These are phyloP conservation scores for Tolypocladium nubicola DNA, from an alignment of 2,329 filamentous ascomycete species.

Conservation along the genomic window DNA sequence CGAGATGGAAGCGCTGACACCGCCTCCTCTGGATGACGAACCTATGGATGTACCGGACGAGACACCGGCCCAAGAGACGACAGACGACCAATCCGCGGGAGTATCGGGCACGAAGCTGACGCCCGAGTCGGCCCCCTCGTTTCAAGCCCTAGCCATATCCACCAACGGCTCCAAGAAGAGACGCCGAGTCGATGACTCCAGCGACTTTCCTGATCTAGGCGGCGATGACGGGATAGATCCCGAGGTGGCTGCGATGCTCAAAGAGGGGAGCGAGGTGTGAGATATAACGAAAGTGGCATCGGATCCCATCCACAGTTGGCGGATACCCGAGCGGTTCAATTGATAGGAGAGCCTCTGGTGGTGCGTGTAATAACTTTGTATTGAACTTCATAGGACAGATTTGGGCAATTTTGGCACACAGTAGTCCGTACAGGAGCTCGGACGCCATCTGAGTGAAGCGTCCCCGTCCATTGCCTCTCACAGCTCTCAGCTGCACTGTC, in stretches of 20 bases:
- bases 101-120: slow-evolving; percentile 27
- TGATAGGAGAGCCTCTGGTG: neutral
- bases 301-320: neutral
- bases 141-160: slow-evolving; percentile 37
- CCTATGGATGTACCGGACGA: slow-evolving; percentile 4
- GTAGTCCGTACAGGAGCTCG: too few species aligned
- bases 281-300: neutral
- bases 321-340: neutral
- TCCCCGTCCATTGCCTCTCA: neutral
- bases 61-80: slow-evolving; percentile 8
- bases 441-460: neutral
- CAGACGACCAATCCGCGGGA: slow-evolving; percentile 4
- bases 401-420: neutral
- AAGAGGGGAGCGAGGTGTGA: slow-evolving; percentile 20
- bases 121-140: slow-evolving; percentile 29
- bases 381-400: neutral
- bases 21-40: slow-evolving; percentile 50
- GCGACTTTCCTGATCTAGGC: slow-evolving; percentile 43
- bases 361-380: neutral
- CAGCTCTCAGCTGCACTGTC: neutral
- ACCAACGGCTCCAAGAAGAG: slow-evolving; percentile 47
- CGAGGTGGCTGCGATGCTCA: slow-evolving; percentile 45
- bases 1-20: slow-evolving; percentile 77
- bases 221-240: slow-evolving; percentile 45
- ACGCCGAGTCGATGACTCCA: slow-evolving; percentile 38